Conservation (phyloP, 768 basidiomycete species). For the Boletus bicolor region DNA sequence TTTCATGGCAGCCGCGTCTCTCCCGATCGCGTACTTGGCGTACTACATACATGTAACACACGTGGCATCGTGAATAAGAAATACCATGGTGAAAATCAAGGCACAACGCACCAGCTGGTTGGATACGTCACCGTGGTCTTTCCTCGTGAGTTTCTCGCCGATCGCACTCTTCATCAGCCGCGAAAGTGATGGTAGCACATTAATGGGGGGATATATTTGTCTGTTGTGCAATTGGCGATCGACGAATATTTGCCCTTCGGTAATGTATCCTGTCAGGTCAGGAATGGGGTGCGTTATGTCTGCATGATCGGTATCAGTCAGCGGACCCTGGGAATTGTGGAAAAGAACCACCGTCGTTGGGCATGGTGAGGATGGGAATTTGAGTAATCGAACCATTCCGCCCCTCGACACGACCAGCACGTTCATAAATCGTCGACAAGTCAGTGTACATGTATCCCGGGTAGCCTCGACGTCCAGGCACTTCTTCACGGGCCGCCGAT, state of each 20-base stretch:
- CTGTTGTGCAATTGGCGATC: constrained; percentile 96
- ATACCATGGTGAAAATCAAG: constrained; percentile 17
- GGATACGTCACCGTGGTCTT: constrained; percentile 98
- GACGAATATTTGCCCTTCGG: constrained; percentile 98
- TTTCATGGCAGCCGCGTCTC: constrained; percentile 98
- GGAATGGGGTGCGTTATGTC: constrained; percentile 99
- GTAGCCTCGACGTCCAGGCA: constrained; percentile 98
- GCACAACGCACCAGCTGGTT: constrained; percentile 83
- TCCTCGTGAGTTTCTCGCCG: constrained; percentile 94
- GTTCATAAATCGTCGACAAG: constrained; percentile 98
- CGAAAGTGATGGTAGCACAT: constrained; percentile 96
- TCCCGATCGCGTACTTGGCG: constrained; percentile 96
- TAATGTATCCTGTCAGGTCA: constrained; percentile 98
- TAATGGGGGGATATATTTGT: constrained; percentile 99
- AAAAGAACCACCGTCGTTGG: constrained; percentile 83
- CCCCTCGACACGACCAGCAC: constrained; percentile 96
- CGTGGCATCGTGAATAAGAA: constrained; percentile 17
- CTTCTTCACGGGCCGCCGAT: constrained; percentile 98
- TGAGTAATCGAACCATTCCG: constrained; percentile 99
- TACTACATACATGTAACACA: constrained; percentile 55
- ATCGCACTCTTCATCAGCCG: constrained; percentile 99
- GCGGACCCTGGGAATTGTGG: constrained; percentile 16
- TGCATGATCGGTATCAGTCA: constrained; percentile 36
- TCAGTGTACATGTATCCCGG: constrained; percentile 99
- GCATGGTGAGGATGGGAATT: constrained; percentile 99